Conservation (phyloP, 495 filamentous ascomycete genomes). For the Aspergillus hancockii region DNA sequence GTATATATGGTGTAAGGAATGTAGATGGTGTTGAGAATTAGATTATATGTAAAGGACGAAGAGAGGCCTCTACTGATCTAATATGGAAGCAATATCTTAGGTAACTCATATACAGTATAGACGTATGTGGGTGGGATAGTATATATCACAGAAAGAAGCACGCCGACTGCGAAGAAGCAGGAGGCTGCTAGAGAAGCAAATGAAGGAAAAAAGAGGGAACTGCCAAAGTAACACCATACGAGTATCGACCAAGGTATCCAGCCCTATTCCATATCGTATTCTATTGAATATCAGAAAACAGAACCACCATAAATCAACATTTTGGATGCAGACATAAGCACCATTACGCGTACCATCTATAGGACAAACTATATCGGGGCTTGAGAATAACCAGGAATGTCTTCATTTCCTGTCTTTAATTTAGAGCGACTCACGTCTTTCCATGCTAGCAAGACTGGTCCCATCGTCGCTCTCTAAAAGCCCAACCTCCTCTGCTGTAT, state of each 20-base stretch:
- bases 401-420: not conserved
- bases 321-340: not conserved
- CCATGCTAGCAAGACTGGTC: conserved; percentile 40
- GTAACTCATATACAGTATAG: not conserved
- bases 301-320: not conserved
- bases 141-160: not conserved
- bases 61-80: not conserved
- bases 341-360: conserved; percentile 5
- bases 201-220: not conserved
- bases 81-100: not conserved
- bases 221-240: not conserved
- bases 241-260: conserved; percentile 1
- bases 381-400: not conserved
- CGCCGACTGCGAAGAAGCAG: not conserved
- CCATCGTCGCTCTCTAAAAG: conserved; percentile 47
- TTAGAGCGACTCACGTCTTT: conserved; percentile 38
- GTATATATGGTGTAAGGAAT: not conserved
- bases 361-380: not conserved
- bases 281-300: not conserved
- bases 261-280: conserved; percentile 3
- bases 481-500: conserved; percentile 51
- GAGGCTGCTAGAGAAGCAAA: too few species aligned
- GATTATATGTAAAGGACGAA: conserved; percentile 6
- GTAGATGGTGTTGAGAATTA: not conserved
- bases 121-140: not conserved